Base-by-base conservation (phyloP, 306 rosid species). In the Vigna hirtella region DNA sequence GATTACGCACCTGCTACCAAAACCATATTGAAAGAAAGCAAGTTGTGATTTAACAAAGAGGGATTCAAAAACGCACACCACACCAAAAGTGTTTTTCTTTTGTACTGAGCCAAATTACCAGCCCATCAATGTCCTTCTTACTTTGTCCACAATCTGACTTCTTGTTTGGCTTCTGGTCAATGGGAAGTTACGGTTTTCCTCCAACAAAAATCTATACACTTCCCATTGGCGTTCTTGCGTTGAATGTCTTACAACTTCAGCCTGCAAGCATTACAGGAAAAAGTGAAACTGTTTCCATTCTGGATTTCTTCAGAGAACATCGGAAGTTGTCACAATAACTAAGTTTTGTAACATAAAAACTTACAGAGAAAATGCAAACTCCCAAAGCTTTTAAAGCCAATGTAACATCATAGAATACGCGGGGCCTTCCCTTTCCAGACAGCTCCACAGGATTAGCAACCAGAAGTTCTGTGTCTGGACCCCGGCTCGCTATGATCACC, bases 401-500 rank as follows among this genome's bases (percentile, higher is more conserved):
- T 15, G 98, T 91, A 47, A 91, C 97, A 79, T 93, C 94, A 12
- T 88, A 89, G 84, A 93, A 93, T 32, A 93, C 98, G 0, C 93
- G 93, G n/a, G 98, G 98, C 71, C 97, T 84, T 80, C 97, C 98
- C 74, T 78, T 87, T 78, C 98, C 98, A 16, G 79, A 85, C 71
- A 89, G 70, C 82, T 93, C 98, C 32, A 87, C 98, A 0, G 98
- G 98, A 83, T 93, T 93, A 24, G 97, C 97, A 57, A 93, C 97
- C 66, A 93, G 81, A 66, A 93, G 91, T 77, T 93, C 97, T 0
- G 87, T 87, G 47, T 93, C 98, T 2, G 98, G 98, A 30, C 98
- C 98, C 15, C 91, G 88, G 82, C 86, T 88, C 55, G 82, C 88
- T 52, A 93, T 76, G 28, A 82, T 88, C 70, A 93, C 98, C 74